Evolutionary conservation across 441 rosid genomes (phyloP), one percentile per base, ranked within the genome.

Genomic region (Jatropha multifida): DNA sequence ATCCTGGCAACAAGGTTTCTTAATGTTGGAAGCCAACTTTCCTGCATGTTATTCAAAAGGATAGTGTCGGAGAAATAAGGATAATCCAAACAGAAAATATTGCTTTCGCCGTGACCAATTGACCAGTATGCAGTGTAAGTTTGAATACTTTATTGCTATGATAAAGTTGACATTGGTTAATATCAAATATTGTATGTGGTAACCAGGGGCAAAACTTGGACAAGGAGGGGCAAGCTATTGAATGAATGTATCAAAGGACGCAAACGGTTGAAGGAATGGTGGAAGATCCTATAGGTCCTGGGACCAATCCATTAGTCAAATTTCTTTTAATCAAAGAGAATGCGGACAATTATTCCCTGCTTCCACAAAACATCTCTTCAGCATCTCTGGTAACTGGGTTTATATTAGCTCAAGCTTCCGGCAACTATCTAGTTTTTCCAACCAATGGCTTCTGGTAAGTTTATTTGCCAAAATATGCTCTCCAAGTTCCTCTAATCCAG

Each of bases 1-100:
- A 94, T 93, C 82, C 86, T 89, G 65, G 79, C 77, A 74, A 96
- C 98, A 75, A 96, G 97, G 83, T 83, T 86, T 83, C 98, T 92
- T 83, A 96, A 77, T 15, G 87, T 92, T 72, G 97, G 93, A 83
- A 96, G 98, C 99, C 99, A 96, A 77, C 81, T 87, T 76, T 82
- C 91, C 97, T 92, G 87, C 81, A 80, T 51, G 77, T 46, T 73
- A 69, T 54, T n/a, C 18, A 70, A 70, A 54, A 56, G 18, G 55
- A 5, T 7, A 44, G n/a, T 7, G 4, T 20, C 55, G 55, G 64
- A 32, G 26, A 60, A 70, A 46, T 20, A 18, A 65, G 32, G 27
- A 7, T 17, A 66, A n/a, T 38, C 75, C 48, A 20, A 10, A 69
- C 14, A 44, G 32, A 68, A 64, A 40, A 23, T 32, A 41, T 64